Evolutionary conservation across 306 rosid genomes (phyloP).

Genomic region (Ormosia semicastrata): DNA sequence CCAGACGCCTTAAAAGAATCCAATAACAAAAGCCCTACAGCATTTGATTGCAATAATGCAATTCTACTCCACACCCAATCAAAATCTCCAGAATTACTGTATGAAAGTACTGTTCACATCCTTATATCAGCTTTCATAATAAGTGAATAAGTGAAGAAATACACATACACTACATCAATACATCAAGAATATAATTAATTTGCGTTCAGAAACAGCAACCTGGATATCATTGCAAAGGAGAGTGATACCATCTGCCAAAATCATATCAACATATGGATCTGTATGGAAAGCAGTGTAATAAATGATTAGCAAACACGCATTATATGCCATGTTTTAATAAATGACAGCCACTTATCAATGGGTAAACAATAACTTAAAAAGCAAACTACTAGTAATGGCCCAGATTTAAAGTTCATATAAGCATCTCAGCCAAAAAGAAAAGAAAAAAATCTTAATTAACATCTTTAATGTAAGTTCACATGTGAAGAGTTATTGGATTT

Average conservation of each 20-base stretch:
- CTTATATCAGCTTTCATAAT: not conserved
- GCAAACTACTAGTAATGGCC: not conserved
- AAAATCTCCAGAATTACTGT: not conserved
- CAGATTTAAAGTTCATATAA: not conserved
- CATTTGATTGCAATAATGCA: not conserved
- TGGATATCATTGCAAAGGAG: conserved; percentile 88
- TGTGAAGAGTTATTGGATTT: not conserved
- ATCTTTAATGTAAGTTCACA: not conserved
- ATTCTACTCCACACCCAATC: not conserved
- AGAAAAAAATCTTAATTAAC: not conserved
- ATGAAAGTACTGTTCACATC: not conserved
- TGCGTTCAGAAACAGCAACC: conserved; percentile 50
- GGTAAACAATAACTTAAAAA: conserved; percentile 6
- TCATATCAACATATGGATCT: conserved; percentile 86
- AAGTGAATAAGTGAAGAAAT: not conserved
- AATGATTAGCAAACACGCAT: conserved; percentile 23
- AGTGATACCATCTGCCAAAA: conserved; percentile 90
- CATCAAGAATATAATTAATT: conserved; percentile 8
- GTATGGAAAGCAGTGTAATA: conserved; percentile 28
- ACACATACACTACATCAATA: not conserved
- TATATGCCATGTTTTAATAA: conserved; percentile 11
- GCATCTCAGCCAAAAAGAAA: not conserved
- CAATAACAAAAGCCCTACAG: conserved; percentile 6
- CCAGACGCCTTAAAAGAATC: not conserved
- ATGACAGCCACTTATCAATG: not conserved